phyloP scores from a whole-genome alignment of 768 basidiomycete genomes.

The Leccinum broughii region DNA sequence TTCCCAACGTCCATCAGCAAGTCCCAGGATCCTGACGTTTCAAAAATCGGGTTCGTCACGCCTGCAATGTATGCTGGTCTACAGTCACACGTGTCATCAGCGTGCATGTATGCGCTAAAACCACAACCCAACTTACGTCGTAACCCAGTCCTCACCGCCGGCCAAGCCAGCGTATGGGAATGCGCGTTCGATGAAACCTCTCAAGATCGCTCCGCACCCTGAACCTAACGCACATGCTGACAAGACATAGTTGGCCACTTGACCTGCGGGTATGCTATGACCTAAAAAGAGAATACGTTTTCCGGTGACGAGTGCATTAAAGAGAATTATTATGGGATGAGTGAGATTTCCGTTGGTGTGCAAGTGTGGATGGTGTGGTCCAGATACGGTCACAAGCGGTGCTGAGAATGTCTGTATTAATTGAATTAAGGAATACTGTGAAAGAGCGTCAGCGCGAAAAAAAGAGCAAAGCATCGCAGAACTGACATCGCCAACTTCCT shows the following conservation, averaged over 20 bases:
- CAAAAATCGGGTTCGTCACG: constrained; percentile 96
- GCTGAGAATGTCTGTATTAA: constrained; percentile 82
- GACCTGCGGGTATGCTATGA: constrained; percentile 83
- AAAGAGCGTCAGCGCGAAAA: background rate
- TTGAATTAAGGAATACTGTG: constrained; percentile 88
- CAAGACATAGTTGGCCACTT: constrained; percentile 89
- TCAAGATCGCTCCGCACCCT: constrained; percentile 80
- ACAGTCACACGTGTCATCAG: constrained; percentile 9
- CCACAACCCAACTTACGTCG: constrained; percentile 56
- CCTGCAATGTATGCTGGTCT: constrained; percentile 95
- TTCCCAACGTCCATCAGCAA: constrained; percentile 88
- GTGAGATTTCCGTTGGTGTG: constrained; percentile 90
- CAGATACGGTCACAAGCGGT: constrained; percentile 56
- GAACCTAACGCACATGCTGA: constrained; percentile 93
- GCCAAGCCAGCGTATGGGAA: constrained; percentile 95
- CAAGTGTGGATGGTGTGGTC: constrained; percentile 86
- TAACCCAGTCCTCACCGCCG: constrained; percentile 87
- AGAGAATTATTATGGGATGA: constrained; percentile 91
- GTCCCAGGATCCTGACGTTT: constrained; percentile 87
- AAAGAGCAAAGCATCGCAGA: constrained; percentile 22
- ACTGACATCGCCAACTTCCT: constrained; percentile 95
- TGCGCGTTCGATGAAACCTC: constrained; percentile 87
- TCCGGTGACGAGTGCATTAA: constrained; percentile 93
- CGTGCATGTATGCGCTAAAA: background rate
- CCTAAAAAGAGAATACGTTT: constrained; percentile 97